Base-by-base conservation (phyloP, 2,329 filamentous ascomycete genomes). In the Periconia digitata region DNA sequence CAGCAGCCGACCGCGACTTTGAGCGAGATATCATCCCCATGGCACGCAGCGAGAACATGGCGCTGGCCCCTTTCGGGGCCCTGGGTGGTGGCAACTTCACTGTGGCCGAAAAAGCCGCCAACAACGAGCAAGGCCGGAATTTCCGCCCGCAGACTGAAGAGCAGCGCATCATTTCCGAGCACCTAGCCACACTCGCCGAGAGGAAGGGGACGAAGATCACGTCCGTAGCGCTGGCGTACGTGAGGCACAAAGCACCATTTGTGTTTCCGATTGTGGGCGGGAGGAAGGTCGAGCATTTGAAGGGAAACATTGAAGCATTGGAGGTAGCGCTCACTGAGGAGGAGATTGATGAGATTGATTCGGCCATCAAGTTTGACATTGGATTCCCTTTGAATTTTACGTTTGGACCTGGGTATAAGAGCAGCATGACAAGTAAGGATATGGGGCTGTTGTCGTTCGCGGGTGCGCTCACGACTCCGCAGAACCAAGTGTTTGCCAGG, bases 221-320 rank as follows among this genome's bases (percentile, higher is more conserved):
- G 3, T 79, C 79, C 32, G 54, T 72, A 21, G 87, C 86, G 17
- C 68, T 92, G 29, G 87, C 87, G 1, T 91, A 91, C 62, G 82
- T 90, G 5, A 78, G 87, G 75, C 78, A 81, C 58, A 90, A 90
- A 72, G 75, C 82, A 0, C 83, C 86, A 0, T 85, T 87, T 53
- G 86, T 91, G 10, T 89, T 89, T 60, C 89, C 88, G 0, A 84
- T 92, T 27, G 77, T 90, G 8, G 87, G 88, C 6, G 85, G 86
- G 0, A 78, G 87, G n/a, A 90, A 85, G 59, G 67, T 89, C 8
- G 83, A 86, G 37, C 87, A 91, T 64, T 72, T 92, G 42, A 81
- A 84, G 80, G 80, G 74, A 15, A 85, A 84, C 58, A 81, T 86
- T 49, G 72, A 79, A 58, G 81, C 80, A 0, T 58, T 86, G 46